Conservation (phyloP, 1,284 basidiomycete genomes). For the Puccinia novopanici region DNA sequence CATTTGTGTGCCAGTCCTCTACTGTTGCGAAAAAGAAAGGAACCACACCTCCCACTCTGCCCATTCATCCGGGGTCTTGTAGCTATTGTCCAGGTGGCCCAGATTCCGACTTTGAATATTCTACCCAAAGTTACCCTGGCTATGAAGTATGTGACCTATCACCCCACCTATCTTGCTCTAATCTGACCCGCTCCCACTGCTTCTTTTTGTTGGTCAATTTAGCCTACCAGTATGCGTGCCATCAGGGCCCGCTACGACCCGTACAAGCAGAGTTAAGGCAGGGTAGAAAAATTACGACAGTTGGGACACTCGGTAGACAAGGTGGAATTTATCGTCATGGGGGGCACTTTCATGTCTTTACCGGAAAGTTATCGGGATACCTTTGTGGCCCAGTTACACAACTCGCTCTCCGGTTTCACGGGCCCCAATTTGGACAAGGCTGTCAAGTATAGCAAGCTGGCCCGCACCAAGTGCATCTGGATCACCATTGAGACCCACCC, state of each 20-base stretch:
- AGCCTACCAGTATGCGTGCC: slow-evolving; percentile 96
- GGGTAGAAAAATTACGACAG: slow-evolving; percentile 91
- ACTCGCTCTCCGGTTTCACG: slow-evolving; percentile 92
- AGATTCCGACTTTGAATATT: slow-evolving; percentile 99
- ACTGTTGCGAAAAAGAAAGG: no score
- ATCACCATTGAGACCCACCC: slow-evolving; percentile 99
- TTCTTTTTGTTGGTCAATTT: neutral
- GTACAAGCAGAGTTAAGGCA: slow-evolving; percentile 92
- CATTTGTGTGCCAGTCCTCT: slow-evolving; percentile 80
- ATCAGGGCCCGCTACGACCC: slow-evolving; percentile 98
- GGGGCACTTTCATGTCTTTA: slow-evolving; percentile 99
- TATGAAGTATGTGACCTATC: slow-evolving; percentile 67
- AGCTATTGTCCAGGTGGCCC: slow-evolving; percentile 99
- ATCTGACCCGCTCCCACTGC: neutral
- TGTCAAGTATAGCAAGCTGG: slow-evolving; percentile 94
- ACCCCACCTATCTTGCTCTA: neutral
- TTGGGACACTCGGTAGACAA: slow-evolving; percentile 97
- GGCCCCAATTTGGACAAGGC: slow-evolving; percentile 93
- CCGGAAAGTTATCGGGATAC: slow-evolving; percentile 90
- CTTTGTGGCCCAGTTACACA: slow-evolving; percentile 95
- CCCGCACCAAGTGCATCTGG: slow-evolving; percentile 96
- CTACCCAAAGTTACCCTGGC: slow-evolving; percentile 88
- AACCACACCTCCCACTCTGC: neutral
- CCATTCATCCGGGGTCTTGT: neutral
- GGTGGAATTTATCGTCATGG: slow-evolving; percentile 99